phyloP scores from a whole-genome alignment of 257 asterid species.

The Nicotiana undulata region DNA sequence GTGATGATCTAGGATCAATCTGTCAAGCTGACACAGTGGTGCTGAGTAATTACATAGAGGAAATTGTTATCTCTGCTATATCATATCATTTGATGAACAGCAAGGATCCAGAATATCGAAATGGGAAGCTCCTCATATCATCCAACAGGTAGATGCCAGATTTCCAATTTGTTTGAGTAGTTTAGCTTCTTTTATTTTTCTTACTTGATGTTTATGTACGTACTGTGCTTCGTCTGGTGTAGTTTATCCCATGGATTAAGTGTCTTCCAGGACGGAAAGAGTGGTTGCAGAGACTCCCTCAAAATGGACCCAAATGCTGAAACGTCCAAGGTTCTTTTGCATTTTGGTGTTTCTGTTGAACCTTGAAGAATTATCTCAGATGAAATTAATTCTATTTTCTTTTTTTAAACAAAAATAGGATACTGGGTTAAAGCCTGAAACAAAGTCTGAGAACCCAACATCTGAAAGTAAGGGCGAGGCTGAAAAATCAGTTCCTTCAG shows the following conservation, averaged over 20 bases:
- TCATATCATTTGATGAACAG: conserved; percentile 68
- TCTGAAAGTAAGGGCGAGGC: conserved; percentile 48
- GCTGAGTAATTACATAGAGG: conserved; percentile 67
- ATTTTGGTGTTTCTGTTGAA: conserved; percentile 5
- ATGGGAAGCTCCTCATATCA: conserved; percentile 92
- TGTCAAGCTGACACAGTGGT: conserved; percentile 61
- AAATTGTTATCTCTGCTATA: conserved; percentile 82
- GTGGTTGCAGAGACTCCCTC: conserved; percentile 51
- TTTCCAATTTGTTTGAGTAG: neutral
- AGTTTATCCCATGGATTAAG: conserved; percentile 90
- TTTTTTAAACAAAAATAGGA: conserved; percentile 28
- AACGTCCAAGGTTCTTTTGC: conserved; percentile 51
- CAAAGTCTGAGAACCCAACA: conserved; percentile 43
- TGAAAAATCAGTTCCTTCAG: conserved; percentile 42
- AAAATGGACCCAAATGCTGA: conserved; percentile 74
- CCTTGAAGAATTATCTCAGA: neutral
- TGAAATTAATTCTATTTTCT: neutral
- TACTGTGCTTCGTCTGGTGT: conserved; percentile 14
- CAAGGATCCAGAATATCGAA: conserved; percentile 79
- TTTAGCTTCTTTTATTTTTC: neutral
- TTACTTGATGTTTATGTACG: neutral
- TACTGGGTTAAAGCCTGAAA: conserved; percentile 37
- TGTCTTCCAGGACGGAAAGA: conserved; percentile 76
- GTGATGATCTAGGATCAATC: conserved; percentile 82
- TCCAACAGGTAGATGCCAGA: conserved; percentile 53